Base-by-base conservation (phyloP, 2,329 filamentous ascomycete genomes). In the Cercospora beticola region DNA sequence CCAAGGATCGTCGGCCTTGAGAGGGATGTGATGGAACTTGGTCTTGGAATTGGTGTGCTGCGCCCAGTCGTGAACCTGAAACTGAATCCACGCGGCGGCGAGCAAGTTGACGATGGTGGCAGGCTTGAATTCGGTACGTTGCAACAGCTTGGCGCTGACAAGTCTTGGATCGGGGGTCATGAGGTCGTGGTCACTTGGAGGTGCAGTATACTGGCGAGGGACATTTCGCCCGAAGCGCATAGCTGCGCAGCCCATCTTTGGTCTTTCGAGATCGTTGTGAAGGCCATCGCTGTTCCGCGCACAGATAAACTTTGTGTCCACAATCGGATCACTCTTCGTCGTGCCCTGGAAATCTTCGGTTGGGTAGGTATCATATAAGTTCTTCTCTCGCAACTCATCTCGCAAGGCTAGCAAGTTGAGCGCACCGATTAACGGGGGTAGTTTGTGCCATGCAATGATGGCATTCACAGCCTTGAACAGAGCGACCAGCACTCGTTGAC, bases 61-160 rank as follows among this genome's bases (percentile, higher is more conserved):
- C 21, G n/a, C 30, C 81, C 81, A 83, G 67, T 82, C 81, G 65
- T 84, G 82, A 0, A 79, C 79, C 65, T 83, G 81, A 63, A 84
- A 84, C 70, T 85, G 83, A n/a, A 84, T 83, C 82, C 82, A 84
- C 1, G 82, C 82, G 14, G 82, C 82, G 2, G 82, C 82, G 6
- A 84, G 74, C 46, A 84, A 69, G 65, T 84, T 85, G 66, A 84
- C 65, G 1, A 77, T 82, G 0, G 81, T 83, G 0, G 82, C 83
- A 3, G 82, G 82, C 26, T 81, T 82, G 70, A 84, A 84, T 3
- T 74, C 76, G n/a, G 81, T 78, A 8, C 82, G 76, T 21, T 77
- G 78, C 76, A 84, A 76, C 64, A 85, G 78, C 49, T 73, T 74
- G 56, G 83, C 76, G 65, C 81, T 83, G 57, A 85, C 75, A 14